These are phyloP conservation scores for Aspergillus ibericus DNA, from an alignment of 2,329 filamentous ascomycete genomes.

Conservation along the genomic window DNA sequence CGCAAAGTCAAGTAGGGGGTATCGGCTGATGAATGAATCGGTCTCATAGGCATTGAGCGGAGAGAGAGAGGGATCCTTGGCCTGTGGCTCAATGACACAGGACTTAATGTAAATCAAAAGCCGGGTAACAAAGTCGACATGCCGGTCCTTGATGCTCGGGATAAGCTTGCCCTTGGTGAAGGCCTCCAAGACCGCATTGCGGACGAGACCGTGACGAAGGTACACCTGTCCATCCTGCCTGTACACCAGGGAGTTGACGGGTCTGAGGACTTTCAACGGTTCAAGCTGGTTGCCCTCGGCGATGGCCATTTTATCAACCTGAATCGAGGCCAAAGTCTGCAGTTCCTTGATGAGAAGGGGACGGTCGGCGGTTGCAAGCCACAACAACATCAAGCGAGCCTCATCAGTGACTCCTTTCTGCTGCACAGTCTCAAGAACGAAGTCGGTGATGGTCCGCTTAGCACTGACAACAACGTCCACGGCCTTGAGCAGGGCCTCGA, in stretches of 20 bases:
- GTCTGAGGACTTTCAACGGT: constrained; percentile 26
- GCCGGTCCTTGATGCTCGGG: constrained; percentile 32
- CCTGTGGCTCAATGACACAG: constrained; percentile 27
- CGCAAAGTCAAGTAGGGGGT: constrained; percentile 49
- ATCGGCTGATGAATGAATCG: constrained; percentile 30
- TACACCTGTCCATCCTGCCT: constrained; percentile 36
- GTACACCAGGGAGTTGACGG: constrained; percentile 35
- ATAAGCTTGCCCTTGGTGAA: constrained; percentile 34
- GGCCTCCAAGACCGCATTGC: constrained; percentile 31
- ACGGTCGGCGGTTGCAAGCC: constrained; percentile 40
- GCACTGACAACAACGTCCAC: constrained; percentile 28
- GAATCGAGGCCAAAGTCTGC: constrained; percentile 29
- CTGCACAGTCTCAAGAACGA: constrained; percentile 30
- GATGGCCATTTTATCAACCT: constrained; percentile 32
- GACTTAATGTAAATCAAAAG: constrained; percentile 38
- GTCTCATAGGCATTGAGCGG: constrained; percentile 29
- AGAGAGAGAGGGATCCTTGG: constrained; percentile 30
- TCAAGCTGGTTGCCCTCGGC: constrained; percentile 28
- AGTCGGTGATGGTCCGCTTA: constrained; percentile 32
- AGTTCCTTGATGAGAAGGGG: constrained; percentile 38
- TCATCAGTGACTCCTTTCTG: constrained; percentile 28
- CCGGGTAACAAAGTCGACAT: constrained; percentile 34
- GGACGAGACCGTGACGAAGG: constrained; percentile 39
- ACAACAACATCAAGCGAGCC: constrained; percentile 35
- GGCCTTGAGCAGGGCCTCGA: constrained; percentile 27